A percentile compares a stretch with the other conserved stretches of the same genome.
phyloP scores from a whole-genome alignment of 2,329 filamentous ascomycete species.

The Arthrobotrys pseudoclavata region DNA sequence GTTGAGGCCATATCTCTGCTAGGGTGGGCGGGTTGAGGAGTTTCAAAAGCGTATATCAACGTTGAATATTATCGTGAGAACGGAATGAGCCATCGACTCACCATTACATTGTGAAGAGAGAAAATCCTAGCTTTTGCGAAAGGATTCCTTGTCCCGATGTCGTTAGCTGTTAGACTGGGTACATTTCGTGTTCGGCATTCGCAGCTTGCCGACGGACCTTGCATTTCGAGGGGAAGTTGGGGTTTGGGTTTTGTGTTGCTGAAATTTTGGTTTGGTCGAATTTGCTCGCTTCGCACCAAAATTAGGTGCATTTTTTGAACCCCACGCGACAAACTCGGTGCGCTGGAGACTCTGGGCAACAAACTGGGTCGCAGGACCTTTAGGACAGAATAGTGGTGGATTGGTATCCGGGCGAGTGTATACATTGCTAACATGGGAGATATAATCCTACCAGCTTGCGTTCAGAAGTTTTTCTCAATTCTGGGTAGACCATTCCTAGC shows the following conservation, averaged over 20 bases:
- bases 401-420: neutral
- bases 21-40: neutral
- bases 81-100: slow-evolving; percentile 14
- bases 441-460: neutral
- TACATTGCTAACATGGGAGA: neutral
- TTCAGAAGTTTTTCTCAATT: neutral
- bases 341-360: slow-evolving; percentile 6
- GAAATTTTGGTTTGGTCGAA: slow-evolving; percentile 28
- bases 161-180: neutral
- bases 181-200: neutral
- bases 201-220: neutral
- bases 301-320: slow-evolving; percentile 9
- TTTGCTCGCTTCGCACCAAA: slow-evolving; percentile 43
- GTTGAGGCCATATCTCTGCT: slow-evolving; percentile 4
- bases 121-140: slow-evolving; percentile 3
- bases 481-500: neutral
- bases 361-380: slow-evolving; percentile 15
- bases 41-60: neutral
- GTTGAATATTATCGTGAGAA: slow-evolving; percentile 1
- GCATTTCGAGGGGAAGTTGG: neutral
- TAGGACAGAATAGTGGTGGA: neutral
- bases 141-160: slow-evolving; percentile 12
- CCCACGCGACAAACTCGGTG: neutral
- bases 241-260: slow-evolving; percentile 13
- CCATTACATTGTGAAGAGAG: neutral